These are phyloP conservation scores for Phoenix roebelenii DNA, from an alignment of 176 grass and related monocot species.

Conservation along the genomic window DNA sequence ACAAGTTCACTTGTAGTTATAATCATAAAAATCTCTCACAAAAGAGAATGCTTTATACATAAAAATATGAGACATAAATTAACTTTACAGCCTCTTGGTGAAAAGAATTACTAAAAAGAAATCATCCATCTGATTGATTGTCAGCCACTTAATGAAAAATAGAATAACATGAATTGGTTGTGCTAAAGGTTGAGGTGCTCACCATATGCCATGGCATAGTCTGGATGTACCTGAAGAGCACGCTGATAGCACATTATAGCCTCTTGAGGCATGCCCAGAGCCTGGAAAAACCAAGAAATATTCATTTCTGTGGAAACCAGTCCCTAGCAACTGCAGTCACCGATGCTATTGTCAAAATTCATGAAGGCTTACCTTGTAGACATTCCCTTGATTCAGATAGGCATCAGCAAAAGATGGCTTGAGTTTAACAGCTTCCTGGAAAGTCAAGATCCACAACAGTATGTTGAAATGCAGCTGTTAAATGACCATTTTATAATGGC, in stretches of 20 bases:
- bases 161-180: no score
- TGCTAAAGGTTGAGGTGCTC: constrained; percentile 5
- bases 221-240: constrained; percentile 75
- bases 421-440: constrained; percentile 93
- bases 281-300: constrained; percentile 33
- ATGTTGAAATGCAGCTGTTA: no score
- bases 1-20: no score
- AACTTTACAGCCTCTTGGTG: no score
- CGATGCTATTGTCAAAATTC: constrained; percentile 10
- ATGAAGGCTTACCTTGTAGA: constrained; percentile 69
- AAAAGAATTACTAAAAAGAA: no score
- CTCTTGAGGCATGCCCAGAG: constrained; percentile 84
- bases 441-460: not conserved
- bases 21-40: no score
- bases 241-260: constrained; percentile 84
- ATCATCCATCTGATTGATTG: no score
- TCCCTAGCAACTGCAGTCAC: not conserved
- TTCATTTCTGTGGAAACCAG: constrained; percentile 4
- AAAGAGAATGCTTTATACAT: no score
- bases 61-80: no score
- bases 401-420: constrained; percentile 94
- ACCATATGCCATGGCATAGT: constrained; percentile 95
- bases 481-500: no score
- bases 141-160: no score
- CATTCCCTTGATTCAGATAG: constrained; percentile 93